Conservation (phyloP, 2,329 filamentous ascomycete species). For the Pseudocercospora crystallina region DNA sequence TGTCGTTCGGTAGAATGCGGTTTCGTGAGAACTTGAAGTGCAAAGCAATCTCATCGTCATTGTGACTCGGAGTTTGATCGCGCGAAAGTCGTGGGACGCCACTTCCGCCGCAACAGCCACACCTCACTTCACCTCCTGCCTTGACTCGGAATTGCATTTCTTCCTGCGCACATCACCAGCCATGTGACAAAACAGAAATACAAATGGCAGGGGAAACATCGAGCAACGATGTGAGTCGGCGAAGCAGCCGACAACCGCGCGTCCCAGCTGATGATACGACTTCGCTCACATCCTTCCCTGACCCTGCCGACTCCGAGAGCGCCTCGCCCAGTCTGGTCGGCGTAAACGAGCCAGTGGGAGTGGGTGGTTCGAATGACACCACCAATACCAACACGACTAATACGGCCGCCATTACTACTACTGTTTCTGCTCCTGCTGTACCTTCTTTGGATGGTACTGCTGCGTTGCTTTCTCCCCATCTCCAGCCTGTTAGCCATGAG, state of each 20-base stretch:
- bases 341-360: conserved; percentile 10
- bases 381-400: neutral
- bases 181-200: too few relatives aligned
- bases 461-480: conserved; percentile 1
- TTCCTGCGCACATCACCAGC: too few relatives aligned
- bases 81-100: too few relatives aligned
- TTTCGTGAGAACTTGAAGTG: too few relatives aligned
- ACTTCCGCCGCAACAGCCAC: too few relatives aligned
- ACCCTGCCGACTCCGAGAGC: conserved; percentile 23
- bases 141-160: too few relatives aligned
- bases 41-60: too few relatives aligned
- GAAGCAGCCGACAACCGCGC: conserved; percentile 21
- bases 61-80: too few relatives aligned
- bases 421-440: neutral
- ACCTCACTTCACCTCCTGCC: too few relatives aligned
- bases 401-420: neutral
- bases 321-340: conserved; percentile 17
- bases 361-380: conserved; percentile 2
- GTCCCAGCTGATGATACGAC: conserved; percentile 24
- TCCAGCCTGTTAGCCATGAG: conserved; percentile 11
- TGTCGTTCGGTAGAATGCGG: too few relatives aligned
- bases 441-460: neutral
- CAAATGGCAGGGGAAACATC: conserved; percentile 1
- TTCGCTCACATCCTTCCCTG: conserved; percentile 35
- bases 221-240: conserved; percentile 19